Evolutionary conservation across 2,329 filamentous ascomycete genomes (phyloP).

Genomic region (Anisogramma anomala): DNA sequence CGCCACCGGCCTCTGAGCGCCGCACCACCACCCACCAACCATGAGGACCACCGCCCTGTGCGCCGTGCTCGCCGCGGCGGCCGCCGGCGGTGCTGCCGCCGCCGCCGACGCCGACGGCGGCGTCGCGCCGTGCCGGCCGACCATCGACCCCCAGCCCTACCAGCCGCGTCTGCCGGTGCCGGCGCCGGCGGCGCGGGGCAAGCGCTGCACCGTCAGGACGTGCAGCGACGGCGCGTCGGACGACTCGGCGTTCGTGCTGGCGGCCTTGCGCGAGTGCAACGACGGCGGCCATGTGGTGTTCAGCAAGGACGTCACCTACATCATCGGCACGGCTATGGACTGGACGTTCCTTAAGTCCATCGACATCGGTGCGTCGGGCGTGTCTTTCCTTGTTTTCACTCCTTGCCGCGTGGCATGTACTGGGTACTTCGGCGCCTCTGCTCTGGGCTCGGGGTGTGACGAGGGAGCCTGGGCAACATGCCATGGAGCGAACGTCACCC

Average conservation of each 20-base stretch:
- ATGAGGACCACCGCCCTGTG: constrained; percentile 16
- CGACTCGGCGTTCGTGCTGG: constrained; percentile 29
- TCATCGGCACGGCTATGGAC: constrained; percentile 50
- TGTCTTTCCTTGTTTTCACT: not conserved
- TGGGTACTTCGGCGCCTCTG: too few species aligned
- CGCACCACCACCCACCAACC: not conserved
- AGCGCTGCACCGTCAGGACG: constrained; percentile 45
- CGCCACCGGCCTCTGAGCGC: not conserved
- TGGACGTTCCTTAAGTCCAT: constrained; percentile 49
- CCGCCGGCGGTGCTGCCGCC: constrained; percentile 15
- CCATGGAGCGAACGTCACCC: too few species aligned
- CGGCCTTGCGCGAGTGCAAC: constrained; percentile 43
- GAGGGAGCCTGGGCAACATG: too few species aligned
- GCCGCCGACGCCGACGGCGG: constrained; percentile 13
- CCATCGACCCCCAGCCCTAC: constrained; percentile 15
- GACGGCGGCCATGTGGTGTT: constrained; percentile 49
- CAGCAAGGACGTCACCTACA: constrained; percentile 40
- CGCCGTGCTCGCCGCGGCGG: too few species aligned
- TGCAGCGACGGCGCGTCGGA: constrained; percentile 31
- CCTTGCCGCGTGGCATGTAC: not conserved
- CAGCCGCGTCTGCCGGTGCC: constrained; percentile 20
- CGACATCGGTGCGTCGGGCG: constrained; percentile 38
- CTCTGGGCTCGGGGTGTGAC: too few species aligned
- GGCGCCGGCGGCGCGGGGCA: constrained; percentile 21
- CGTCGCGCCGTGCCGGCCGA: constrained; percentile 16